phyloP scores from a whole-genome alignment of 2,329 filamentous ascomycete genomes.

The Aspergillus sp. region DNA sequence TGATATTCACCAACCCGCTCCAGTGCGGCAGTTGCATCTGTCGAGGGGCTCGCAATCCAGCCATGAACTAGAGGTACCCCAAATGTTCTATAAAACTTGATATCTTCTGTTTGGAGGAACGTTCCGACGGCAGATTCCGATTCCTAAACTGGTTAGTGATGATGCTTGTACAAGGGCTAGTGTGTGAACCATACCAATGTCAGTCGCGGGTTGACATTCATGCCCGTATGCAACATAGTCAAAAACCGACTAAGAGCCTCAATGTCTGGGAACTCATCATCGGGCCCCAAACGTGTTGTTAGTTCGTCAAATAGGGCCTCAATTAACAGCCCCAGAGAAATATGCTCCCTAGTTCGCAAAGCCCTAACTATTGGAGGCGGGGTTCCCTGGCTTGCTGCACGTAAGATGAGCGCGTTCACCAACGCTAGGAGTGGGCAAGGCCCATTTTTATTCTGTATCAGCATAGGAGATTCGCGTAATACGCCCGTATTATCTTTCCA shows the following conservation, averaged over 20 bases:
- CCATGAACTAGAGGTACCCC: conserved; percentile 86
- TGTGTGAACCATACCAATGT: conserved; percentile 52
- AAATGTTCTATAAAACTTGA: conserved; percentile 89
- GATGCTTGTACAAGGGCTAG: conserved; percentile 15
- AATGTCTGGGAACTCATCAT: conserved; percentile 76
- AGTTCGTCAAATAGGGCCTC: conserved; percentile 93
- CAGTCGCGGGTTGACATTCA: conserved; percentile 96
- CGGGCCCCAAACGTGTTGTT: conserved; percentile 71
- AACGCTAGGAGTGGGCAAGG: conserved; percentile 90
- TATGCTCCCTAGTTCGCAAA: conserved; percentile 76
- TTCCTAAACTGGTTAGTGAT: conserved; percentile 42
- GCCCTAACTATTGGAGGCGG: conserved; percentile 75
- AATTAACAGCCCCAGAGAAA: conserved; percentile 80
- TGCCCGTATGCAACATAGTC: conserved; percentile 85
- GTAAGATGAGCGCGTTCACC: conserved; percentile 86
- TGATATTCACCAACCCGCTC: conserved; percentile 76
- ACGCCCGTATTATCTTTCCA: conserved; percentile 73
- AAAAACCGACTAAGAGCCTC: conserved; percentile 85
- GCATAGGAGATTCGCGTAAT: conserved; percentile 75
- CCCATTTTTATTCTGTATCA: conserved; percentile 91
- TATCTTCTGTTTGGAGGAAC: conserved; percentile 84
- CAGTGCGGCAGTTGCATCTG: conserved; percentile 69
- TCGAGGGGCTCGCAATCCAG: conserved; percentile 73
- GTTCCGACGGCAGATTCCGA: conserved; percentile 57
- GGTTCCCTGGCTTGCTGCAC: conserved; percentile 68